These are phyloP conservation scores for Euphorbia celastroides DNA, from an alignment of 441 rosid genomes.

Conservation along the genomic window DNA sequence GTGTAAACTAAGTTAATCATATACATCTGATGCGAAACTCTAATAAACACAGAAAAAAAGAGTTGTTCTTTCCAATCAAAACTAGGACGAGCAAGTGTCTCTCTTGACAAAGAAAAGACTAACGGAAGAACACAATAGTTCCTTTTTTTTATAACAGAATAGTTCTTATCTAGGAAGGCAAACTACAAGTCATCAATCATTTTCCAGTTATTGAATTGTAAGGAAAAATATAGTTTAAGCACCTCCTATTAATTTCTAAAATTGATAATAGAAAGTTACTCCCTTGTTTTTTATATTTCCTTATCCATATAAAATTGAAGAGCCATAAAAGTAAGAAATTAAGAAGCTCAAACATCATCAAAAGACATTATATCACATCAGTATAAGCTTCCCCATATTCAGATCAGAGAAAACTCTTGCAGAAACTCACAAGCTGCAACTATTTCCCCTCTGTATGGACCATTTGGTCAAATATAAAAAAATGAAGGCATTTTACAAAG, in stretches of 20 bases:
- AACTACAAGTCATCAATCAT: background rate
- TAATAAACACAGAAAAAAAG: background rate
- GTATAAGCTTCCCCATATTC: background rate
- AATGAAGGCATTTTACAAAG: background rate
- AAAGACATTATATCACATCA: background rate
- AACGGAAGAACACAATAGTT: background rate
- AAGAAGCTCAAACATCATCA: background rate
- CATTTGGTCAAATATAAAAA: background rate
- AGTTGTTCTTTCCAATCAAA: too few species aligned
- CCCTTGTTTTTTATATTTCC: background rate
- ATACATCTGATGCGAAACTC: background rate
- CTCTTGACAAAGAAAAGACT: background rate
- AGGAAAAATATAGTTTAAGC: background rate
- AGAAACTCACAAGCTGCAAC: conserved; percentile 9
- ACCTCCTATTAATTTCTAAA: background rate
- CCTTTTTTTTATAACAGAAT: background rate
- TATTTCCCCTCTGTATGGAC: background rate
- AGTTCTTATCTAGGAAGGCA: background rate
- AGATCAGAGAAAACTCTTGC: background rate
- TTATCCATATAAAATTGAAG: background rate
- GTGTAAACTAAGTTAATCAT: background rate
- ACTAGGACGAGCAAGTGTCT: background rate
- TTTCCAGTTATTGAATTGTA: background rate
- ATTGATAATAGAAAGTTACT: background rate
- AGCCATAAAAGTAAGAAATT: background rate